These are phyloP conservation scores for Leccinum fibrillosum DNA, from an alignment of 768 basidiomycete genomes.

Conservation along the genomic window DNA sequence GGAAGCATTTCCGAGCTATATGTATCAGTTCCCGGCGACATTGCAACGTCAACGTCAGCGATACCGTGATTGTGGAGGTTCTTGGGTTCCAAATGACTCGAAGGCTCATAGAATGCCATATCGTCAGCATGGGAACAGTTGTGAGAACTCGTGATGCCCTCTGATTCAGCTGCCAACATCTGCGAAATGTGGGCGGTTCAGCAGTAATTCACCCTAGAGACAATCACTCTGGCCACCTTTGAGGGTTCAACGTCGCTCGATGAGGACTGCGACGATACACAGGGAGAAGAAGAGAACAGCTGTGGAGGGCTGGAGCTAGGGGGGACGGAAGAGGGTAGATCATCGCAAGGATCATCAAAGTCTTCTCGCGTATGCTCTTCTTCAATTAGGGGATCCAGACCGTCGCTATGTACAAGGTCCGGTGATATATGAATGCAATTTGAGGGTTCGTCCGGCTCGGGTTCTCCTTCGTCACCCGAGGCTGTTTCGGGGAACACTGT, in stretches of 20 bases:
- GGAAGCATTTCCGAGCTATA: neutral
- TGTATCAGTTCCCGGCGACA: neutral
- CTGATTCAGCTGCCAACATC: neutral
- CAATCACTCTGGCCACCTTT: conserved; percentile 14
- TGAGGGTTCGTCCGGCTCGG: neutral
- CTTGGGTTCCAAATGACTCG: neutral
- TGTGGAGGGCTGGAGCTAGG: conserved; percentile 49
- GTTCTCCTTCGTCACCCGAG: neutral
- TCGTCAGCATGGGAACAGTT: neutral
- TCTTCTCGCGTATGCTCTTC: conserved; percentile 6
- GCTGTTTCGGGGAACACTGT: neutral
- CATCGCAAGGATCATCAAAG: conserved; percentile 2
- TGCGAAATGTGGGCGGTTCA: conserved; percentile 1
- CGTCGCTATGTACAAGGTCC: neutral
- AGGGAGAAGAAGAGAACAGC: conserved; percentile 43
- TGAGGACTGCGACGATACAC: conserved; percentile 33
- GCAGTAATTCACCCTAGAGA: neutral
- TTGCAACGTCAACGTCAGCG: neutral
- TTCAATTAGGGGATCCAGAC: neutral
- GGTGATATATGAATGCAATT: neutral
- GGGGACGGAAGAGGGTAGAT: conserved; percentile 22
- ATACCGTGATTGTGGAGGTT: neutral
- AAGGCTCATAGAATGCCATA: neutral
- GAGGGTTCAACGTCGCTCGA: conserved; percentile 4
- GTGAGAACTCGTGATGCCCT: neutral